Evolutionary conservation across 371 early-diverging fungal genomes (phyloP).

Genomic region (Mucor plumbeus): DNA sequence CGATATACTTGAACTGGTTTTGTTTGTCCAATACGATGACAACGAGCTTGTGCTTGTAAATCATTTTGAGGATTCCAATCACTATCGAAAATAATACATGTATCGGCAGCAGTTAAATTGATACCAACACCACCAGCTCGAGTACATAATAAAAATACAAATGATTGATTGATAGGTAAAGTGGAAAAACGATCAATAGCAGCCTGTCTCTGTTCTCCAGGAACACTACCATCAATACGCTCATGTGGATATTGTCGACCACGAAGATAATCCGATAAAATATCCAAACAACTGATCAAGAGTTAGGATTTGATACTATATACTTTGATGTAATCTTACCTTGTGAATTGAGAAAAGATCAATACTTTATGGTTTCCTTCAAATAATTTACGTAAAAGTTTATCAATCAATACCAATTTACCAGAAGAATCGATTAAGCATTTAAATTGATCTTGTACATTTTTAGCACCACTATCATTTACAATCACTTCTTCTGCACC

Average conservation of each 20-base stretch:
- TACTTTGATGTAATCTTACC: neutral
- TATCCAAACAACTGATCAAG: conserved; percentile 65
- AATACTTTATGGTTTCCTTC: conserved; percentile 89
- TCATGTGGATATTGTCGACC: conserved; percentile 80
- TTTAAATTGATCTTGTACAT: conserved; percentile 72
- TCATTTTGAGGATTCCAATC: conserved; percentile 99
- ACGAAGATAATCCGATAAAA: conserved; percentile 90
- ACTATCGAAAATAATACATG: conserved; percentile 94
- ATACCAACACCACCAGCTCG: conserved; percentile 96
- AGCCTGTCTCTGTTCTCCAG: conserved; percentile 92
- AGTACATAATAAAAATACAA: conserved; percentile 88
- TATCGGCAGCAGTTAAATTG: conserved; percentile 94
- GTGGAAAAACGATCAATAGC: conserved; percentile 94
- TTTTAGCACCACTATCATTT: conserved; percentile 60
- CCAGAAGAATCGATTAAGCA: conserved; percentile 87
- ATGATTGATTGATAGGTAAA: conserved; percentile 69
- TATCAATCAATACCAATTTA: conserved; percentile 88
- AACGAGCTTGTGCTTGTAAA: conserved; percentile 93
- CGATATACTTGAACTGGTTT: conserved; percentile 90
- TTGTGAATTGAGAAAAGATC: conserved; percentile 96
- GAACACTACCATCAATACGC: conserved; percentile 89
- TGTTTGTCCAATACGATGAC: conserved; percentile 96
- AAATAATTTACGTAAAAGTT: conserved; percentile 81
- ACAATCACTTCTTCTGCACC: conserved; percentile 90
- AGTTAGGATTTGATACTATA: neutral